Evolutionary conservation across 1,284 basidiomycete species (phyloP).

Genomic region (Waitea zeae): DNA sequence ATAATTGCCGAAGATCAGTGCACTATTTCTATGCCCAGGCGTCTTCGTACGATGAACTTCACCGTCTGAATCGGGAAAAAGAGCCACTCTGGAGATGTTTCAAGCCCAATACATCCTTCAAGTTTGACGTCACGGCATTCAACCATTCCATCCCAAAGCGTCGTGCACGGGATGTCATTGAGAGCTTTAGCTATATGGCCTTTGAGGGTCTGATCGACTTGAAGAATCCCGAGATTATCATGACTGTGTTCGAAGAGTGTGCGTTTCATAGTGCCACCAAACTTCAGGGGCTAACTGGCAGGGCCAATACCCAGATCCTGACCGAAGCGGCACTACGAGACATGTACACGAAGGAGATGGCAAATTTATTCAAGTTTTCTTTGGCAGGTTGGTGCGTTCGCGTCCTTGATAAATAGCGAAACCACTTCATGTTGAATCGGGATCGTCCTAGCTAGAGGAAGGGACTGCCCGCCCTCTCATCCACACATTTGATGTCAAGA

Average conservation of each 20-base stretch:
- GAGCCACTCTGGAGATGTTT: constrained; percentile 41
- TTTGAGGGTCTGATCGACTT: constrained; percentile 75
- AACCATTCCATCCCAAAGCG: constrained; percentile 58
- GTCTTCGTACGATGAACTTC: constrained; percentile 51
- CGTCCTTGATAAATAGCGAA: constrained; percentile 2
- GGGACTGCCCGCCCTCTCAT: constrained; percentile 59
- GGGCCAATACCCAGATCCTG: background rate
- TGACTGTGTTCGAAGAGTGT: constrained; percentile 90
- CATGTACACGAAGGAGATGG: constrained; percentile 46
- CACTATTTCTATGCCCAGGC: constrained; percentile 66
- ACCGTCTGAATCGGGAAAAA: constrained; percentile 31
- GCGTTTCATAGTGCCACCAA: constrained; percentile 11
- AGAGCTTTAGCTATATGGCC: constrained; percentile 76
- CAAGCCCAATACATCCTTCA: constrained; percentile 55
- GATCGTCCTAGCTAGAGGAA: constrained; percentile 42
- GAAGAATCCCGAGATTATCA: constrained; percentile 62
- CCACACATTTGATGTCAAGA: constrained; percentile 72
- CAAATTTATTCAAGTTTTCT: constrained; percentile 53
- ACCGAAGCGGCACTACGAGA: constrained; percentile 14
- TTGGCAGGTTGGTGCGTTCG: constrained; percentile 70
- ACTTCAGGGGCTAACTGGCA: background rate
- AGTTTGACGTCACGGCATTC: constrained; percentile 63
- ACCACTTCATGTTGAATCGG: too few relatives aligned
- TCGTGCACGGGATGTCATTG: constrained; percentile 54
- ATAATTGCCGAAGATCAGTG: constrained; percentile 42